phyloP scores from a whole-genome alignment of 164 flowering plant species.

The Litsea cubeba region DNA sequence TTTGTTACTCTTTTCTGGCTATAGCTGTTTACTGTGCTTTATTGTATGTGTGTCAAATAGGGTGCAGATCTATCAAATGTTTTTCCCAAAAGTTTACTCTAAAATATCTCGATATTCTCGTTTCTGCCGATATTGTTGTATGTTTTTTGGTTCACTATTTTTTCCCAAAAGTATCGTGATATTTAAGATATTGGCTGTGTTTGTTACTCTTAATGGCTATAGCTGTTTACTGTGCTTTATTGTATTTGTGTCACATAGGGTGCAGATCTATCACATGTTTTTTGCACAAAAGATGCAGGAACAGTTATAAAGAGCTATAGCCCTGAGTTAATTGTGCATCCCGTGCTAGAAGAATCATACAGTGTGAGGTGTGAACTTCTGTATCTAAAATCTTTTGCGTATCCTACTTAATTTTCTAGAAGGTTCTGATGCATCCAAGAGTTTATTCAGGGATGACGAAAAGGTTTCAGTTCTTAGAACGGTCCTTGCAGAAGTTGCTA shows the following conservation, averaged over 20 bases:
- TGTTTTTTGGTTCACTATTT: too few relatives aligned
- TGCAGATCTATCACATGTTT: conserved; percentile 96
- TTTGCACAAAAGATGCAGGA: conserved; percentile 97
- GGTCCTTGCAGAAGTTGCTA: conserved; percentile 75
- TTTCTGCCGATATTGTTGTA: too few relatives aligned
- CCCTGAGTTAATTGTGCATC: conserved; percentile 97
- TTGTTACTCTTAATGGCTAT: too few relatives aligned
- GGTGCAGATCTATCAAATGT: conserved; percentile 99
- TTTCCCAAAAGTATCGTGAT: too few relatives aligned
- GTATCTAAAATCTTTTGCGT: neutral
- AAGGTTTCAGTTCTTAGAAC: conserved; percentile 34
- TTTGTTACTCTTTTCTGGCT: neutral
- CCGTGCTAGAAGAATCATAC: conserved; percentile 87
- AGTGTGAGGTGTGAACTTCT: conserved; percentile 57
- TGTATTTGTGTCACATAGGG: conserved; percentile 49
- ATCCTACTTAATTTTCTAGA: neutral
- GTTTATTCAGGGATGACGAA: conserved; percentile 60
- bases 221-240: neutral
- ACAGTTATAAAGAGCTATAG: conserved; percentile 90
- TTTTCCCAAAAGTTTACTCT: conserved; percentile 40
- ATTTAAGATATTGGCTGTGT: too few relatives aligned
- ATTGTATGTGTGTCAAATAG: conserved; percentile 30
- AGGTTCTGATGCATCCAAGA: conserved; percentile 10
- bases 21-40: neutral
- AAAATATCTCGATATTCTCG: too few relatives aligned